phyloP scores from a whole-genome alignment of 352 stramenopile species.

The Detonula confervacea region DNA sequence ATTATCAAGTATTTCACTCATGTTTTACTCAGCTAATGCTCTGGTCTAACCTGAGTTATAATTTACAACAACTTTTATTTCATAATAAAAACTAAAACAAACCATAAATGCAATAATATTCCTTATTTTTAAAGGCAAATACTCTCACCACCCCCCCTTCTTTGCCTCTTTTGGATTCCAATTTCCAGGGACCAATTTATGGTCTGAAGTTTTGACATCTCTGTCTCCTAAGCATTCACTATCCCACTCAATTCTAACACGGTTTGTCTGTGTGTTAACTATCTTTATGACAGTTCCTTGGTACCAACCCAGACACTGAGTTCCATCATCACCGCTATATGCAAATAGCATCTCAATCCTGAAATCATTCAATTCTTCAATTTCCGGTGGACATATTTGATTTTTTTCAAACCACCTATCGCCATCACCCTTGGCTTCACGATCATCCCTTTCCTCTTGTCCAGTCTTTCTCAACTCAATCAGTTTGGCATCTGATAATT shows the following conservation, averaged over 20 bases:
- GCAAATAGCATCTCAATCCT: conserved; percentile 37
- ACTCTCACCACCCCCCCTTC: conserved; percentile 18
- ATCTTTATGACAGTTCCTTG: conserved; percentile 25
- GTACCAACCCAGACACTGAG: conserved; percentile 13
- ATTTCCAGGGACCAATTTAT: conserved; percentile 17
- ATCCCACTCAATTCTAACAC: conserved; percentile 37
- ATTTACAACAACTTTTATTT: too few relatives aligned
- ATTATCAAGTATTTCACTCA: too few relatives aligned
- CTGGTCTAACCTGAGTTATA: too few relatives aligned
- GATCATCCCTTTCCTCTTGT: conserved; percentile 5
- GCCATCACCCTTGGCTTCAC: conserved; percentile 13
- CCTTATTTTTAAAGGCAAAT: too few relatives aligned
- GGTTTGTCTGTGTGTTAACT: conserved; percentile 23
- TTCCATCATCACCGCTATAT: conserved; percentile 20
- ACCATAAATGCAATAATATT: too few relatives aligned
- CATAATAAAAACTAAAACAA: too few relatives aligned
- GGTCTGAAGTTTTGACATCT: conserved; percentile 13
- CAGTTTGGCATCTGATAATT: background rate
- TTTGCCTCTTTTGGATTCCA: conserved; percentile 13
- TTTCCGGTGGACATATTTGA: conserved; percentile 4
- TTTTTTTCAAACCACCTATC: conserved; percentile 18
- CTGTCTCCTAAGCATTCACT: conserved; percentile 16
- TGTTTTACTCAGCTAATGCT: too few relatives aligned
- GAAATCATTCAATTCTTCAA: conserved; percentile 23
- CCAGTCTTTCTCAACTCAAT: background rate